A percentile compares a stretch with the other conserved stretches of the same genome.
phyloP scores from a whole-genome alignment of 148 eudicot species.

The Chenopodium suecicum region DNA sequence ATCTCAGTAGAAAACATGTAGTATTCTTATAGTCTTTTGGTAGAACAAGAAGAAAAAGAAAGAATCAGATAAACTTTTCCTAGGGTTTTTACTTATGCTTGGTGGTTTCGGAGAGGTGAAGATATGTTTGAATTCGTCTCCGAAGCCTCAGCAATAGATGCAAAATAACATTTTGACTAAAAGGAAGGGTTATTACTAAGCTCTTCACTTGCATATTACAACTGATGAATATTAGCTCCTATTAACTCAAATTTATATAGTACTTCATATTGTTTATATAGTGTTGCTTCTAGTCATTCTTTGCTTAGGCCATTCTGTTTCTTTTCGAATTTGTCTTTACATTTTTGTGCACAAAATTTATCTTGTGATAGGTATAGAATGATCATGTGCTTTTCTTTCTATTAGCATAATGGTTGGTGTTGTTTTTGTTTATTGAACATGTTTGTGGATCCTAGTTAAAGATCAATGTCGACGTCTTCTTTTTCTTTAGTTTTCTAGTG shows the following conservation, averaged over 20 bases:
- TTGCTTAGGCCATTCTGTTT: not conserved
- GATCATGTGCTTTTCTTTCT: not conserved
- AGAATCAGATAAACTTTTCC: conserved; percentile 11
- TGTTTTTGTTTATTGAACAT: not conserved
- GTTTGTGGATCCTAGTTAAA: not conserved
- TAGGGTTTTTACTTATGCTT: conserved; percentile 13
- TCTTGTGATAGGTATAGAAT: not conserved
- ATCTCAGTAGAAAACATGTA: conserved; percentile 20
- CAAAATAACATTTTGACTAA: conserved; percentile 25
- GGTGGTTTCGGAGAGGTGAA: conserved; percentile 24
- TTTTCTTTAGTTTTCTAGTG: not conserved
- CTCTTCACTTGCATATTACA: conserved; percentile 10
- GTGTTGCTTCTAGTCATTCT: not conserved
- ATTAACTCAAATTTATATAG: conserved; percentile 1
- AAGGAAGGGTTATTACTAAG: conserved; percentile 14
- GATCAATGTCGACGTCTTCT: not conserved
- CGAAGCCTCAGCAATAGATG: conserved; percentile 17
- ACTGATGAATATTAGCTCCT: conserved; percentile 13
- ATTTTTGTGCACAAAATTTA: not conserved
- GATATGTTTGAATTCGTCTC: conserved; percentile 20
- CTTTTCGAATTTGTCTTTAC: not conserved
- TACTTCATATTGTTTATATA: not conserved
- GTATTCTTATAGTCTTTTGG: conserved; percentile 14
- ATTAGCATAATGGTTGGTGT: not conserved
- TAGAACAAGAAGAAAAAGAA: conserved; percentile 10